Conservation (phyloP, 345 rosid genomes). For the Salix arbutifolia region DNA sequence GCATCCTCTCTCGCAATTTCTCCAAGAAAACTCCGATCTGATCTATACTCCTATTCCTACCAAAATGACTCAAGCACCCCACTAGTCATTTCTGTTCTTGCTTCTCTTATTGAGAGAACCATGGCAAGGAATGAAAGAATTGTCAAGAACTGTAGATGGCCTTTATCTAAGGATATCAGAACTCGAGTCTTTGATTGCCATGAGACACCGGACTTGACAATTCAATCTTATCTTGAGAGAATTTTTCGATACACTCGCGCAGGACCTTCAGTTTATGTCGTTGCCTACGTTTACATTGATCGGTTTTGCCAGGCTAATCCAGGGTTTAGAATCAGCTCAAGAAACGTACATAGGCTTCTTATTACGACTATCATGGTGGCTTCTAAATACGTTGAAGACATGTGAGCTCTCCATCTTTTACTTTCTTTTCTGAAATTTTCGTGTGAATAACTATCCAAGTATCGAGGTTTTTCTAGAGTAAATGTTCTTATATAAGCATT, state of each 20-base stretch:
- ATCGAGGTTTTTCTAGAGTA: background rate
- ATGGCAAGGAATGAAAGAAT: slow-evolving; percentile 67
- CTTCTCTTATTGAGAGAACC: slow-evolving; percentile 70
- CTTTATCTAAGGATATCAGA: slow-evolving; percentile 29
- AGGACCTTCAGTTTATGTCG: slow-evolving; percentile 83
- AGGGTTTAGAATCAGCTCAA: slow-evolving; percentile 55
- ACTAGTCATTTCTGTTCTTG: slow-evolving; percentile 70
- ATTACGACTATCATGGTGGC: slow-evolving; percentile 86
- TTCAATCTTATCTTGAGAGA: slow-evolving; percentile 77
- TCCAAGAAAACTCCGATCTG: slow-evolving; percentile 81
- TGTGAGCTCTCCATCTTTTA: slow-evolving; percentile 47
- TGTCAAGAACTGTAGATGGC: slow-evolving; percentile 34
- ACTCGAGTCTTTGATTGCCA: slow-evolving; percentile 61
- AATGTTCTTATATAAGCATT: background rate
- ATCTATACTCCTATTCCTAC: slow-evolving; percentile 64
- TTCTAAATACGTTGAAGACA: slow-evolving; percentile 85
- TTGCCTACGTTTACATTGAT: slow-evolving; percentile 82
- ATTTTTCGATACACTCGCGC: slow-evolving; percentile 76
- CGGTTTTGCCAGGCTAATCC: slow-evolving; percentile 76
- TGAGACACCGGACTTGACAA: slow-evolving; percentile 77
- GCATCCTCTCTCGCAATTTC: slow-evolving; percentile 51
- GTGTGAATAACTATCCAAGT: background rate
- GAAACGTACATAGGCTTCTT: slow-evolving; percentile 77
- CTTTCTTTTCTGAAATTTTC: background rate
- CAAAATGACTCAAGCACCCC: slow-evolving; percentile 55